Evolutionary conservation across 176 grass and related monocot species (phyloP), one percentile per base, ranked within the genome.

Genomic region (Chloris gayana): DNA sequence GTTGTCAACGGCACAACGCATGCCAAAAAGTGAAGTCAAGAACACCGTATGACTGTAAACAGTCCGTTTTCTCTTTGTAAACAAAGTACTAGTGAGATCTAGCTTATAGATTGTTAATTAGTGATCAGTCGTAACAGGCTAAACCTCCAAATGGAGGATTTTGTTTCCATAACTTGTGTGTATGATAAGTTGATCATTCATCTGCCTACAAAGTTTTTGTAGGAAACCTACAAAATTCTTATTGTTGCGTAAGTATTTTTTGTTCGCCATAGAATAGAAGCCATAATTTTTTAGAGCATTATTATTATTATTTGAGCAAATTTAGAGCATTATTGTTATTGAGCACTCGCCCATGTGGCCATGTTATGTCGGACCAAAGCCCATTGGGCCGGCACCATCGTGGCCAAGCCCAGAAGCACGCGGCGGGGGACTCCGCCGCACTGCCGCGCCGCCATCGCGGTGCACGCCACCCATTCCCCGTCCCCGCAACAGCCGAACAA

Each of bases 71-170:
- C 69, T 75, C 11, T 21, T 26, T 54, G 25, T 24, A 33, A 25
- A 61, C 42, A 83, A 35, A 61, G n/a, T 49, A 46, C 19, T 74
- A 64, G 42, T 51, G 60, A 70, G 74, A 50, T 83, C 1, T 76
- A 67, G 24, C 44, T 19, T 63, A 77, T 63, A 77, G 5, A 32
- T 30, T 27, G 49, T 24, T 56, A 47, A 18, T 57, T 67, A 6
- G 42, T 24, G 11, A 74, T 2, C n/a, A 65, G 17, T 9, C 14
- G 70, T 60, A 39, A 37, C 42, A 60, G 50, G 3, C 11, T 45
- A 45, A 12, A 27, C 56, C 70, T 79, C 17, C 45, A 46, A 13
- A 46, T 18, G 12, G 29, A 73, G 6, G 22, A 58, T 22, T 59
- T 51, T 22, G 22, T 64, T 33, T 4, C 6, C 33, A 4, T 47